Base-by-base conservation (phyloP, 768 basidiomycete genomes). In the Ramaria sp. region DNA sequence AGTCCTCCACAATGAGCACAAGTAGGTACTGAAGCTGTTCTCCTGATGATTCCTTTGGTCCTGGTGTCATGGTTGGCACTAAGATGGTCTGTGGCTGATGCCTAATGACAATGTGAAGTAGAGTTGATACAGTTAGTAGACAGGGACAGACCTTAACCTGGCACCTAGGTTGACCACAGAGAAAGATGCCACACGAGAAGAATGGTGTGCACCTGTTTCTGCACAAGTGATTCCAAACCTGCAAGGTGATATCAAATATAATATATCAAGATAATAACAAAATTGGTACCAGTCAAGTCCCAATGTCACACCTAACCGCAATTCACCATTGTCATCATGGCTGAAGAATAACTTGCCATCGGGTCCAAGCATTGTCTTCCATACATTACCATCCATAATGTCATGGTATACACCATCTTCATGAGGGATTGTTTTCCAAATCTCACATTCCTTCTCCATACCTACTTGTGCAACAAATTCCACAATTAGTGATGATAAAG, bases 211-310 rank as follows among this genome's bases (percentile, higher is more conserved):
- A 2, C 15, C n/a, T 47, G 27, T 19, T 12, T 47, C 46, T 20
- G 15, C 46, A 2, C 20, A 11, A 2, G 11, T 12, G 4, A 20
- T 20, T 3, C 22, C 15, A 15, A 47, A 47, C 27, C 46, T 47
- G 11, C 3, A 22, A 3, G 12, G 12, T 13, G 3, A 19, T 2
- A 47, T 47, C 12, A 47, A 47, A 1, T 4, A 15, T 33, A 56
- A 45, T 27, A 5, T 51, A 66, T 31, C 54, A n/a, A n/a, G n/a
- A n/a, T n/a, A n/a, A n/a, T n/a, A n/a, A n/a, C n/a, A n/a, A n/a
- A n/a, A n/a, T n/a, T n/a, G n/a, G 5, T 27, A 72, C 69, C 70
- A 73, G 38, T 72, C 71, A 13, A 69, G 53, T 0, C 70, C 68
- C 10, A 66, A 54, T 0, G 67, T 64, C 0, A 71, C 38, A 0